These are phyloP conservation scores for Penicillium sp. DNA, from an alignment of 2,329 filamentous ascomycete species.

Conservation along the genomic window DNA sequence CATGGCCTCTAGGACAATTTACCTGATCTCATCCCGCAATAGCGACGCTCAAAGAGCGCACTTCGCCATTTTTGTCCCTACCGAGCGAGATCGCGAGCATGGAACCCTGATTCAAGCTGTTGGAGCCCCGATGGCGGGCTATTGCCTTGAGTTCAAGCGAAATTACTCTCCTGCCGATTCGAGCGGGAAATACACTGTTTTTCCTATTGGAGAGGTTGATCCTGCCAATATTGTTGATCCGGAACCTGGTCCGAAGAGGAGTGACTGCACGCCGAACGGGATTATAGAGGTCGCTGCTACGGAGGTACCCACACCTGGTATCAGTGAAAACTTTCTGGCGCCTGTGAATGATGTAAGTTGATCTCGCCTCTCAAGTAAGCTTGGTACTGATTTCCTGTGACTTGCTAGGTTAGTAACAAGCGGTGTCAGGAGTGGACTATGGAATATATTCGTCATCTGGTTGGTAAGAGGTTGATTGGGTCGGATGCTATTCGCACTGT, in stretches of 20 bases:
- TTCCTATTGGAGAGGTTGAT: slow-evolving; percentile 24
- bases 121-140: slow-evolving; percentile 34
- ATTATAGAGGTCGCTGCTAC: slow-evolving; percentile 29
- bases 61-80: slow-evolving; percentile 33
- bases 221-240: slow-evolving; percentile 23
- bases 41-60: slow-evolving; percentile 27
- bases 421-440: slow-evolving; percentile 38
- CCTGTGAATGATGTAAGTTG: slow-evolving; percentile 35
- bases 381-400: not conserved
- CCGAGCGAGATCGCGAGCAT: slow-evolving; percentile 7
- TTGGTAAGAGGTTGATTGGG: slow-evolving; percentile 21
- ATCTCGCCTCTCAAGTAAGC: not conserved
- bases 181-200: slow-evolving; percentile 10
- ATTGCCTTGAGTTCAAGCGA: slow-evolving; percentile 32
- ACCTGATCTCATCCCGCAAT: slow-evolving; percentile 26
- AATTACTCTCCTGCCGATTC: slow-evolving; percentile 20
- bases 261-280: slow-evolving; percentile 22
- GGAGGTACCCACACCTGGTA: slow-evolving; percentile 28
- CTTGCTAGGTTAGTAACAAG: slow-evolving; percentile 29
- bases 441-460: slow-evolving; percentile 30
- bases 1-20: slow-evolving; percentile 25
- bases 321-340: slow-evolving; percentile 35
- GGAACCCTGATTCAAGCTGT: slow-evolving; percentile 35
- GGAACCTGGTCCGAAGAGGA: not conserved
- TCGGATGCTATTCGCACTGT: slow-evolving; percentile 26